These are phyloP conservation scores for Filosporella fistucella DNA, from an alignment of 495 filamentous ascomycete genomes.

Conservation along the genomic window DNA sequence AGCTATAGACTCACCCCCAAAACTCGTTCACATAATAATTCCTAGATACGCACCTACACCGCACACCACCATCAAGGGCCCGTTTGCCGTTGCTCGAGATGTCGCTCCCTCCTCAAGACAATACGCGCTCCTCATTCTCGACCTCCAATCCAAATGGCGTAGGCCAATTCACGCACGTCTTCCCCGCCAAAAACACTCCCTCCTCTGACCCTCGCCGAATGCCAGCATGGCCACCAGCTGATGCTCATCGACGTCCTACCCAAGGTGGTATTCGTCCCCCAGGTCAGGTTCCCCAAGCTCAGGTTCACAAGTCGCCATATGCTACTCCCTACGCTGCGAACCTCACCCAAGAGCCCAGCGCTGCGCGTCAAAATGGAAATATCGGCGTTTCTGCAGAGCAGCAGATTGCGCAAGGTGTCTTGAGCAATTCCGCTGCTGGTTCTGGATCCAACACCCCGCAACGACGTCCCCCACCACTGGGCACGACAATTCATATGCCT, in stretches of 20 bases:
- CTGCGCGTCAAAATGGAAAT: slow-evolving; percentile 18
- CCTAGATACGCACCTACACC: too few relatives aligned
- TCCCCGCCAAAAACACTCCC: slow-evolving; percentile 10
- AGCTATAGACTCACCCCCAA: too few relatives aligned
- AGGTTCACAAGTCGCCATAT: slow-evolving; percentile 21
- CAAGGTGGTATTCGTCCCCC: slow-evolving; percentile 21
- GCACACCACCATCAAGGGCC: too few relatives aligned
- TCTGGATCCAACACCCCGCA: slow-evolving; percentile 20
- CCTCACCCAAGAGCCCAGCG: slow-evolving; percentile 8
- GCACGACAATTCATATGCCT: slow-evolving; percentile 22
- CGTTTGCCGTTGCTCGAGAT: too few relatives aligned
- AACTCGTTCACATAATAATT: too few relatives aligned
- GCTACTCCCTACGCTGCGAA: slow-evolving; percentile 20
- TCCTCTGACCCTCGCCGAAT: slow-evolving; percentile 5
- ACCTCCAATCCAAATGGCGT: too few relatives aligned
- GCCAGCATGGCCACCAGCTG: too few relatives aligned
- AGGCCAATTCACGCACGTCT: too few relatives aligned
- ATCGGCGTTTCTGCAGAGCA: slow-evolving; percentile 21
- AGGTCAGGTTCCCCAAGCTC: slow-evolving; percentile 1
- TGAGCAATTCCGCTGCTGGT: slow-evolving; percentile 18
- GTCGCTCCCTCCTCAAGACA: slow-evolving; percentile 24
- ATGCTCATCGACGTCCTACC: too few relatives aligned
- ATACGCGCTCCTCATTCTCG: slow-evolving; percentile 15
- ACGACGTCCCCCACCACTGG: slow-evolving; percentile 20
- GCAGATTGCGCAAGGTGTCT: slow-evolving; percentile 26